Conservation (phyloP, 1,284 basidiomycete species). For the Takashimella koratensis region DNA sequence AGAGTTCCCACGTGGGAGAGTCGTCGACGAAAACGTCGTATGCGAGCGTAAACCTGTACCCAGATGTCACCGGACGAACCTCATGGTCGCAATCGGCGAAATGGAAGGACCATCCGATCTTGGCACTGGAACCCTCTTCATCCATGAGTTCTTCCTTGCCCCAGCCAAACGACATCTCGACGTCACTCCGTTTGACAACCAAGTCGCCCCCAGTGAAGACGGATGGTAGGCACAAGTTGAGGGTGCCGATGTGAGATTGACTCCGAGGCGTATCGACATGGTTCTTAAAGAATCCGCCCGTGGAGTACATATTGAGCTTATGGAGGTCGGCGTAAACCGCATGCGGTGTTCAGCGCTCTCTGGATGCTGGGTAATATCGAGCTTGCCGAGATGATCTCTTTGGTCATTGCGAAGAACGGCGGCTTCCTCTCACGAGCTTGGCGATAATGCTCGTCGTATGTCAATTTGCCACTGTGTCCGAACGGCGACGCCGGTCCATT, state of each 20-base stretch:
- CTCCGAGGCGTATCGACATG: slow-evolving; percentile 3
- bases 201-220: slow-evolving; percentile 23
- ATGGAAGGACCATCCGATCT: slow-evolving; percentile 30
- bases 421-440: slow-evolving; percentile 17
- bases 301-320: slow-evolving; percentile 18
- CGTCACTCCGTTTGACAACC: slow-evolving; percentile 14
- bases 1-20: slow-evolving; percentile 6
- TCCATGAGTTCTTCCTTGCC: too few species aligned
- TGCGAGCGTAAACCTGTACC: slow-evolving; percentile 52
- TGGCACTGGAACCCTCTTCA: not conserved
- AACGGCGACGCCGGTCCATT: slow-evolving; percentile 8
- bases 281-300: slow-evolving; percentile 22
- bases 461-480: slow-evolving; percentile 8
- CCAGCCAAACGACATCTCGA: slow-evolving; percentile 12
- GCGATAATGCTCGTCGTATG: slow-evolving; percentile 12
- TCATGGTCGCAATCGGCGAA: slow-evolving; percentile 54
- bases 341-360: too few species aligned
- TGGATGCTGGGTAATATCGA: not conserved
- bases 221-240: slow-evolving; percentile 24
- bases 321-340: slow-evolving; percentile 10
- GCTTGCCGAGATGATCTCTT: too few species aligned
- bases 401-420: slow-evolving; percentile 12
- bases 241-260: slow-evolving; percentile 4
- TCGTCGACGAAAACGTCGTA: slow-evolving; percentile 48
- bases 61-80: slow-evolving; percentile 49